Conservation (phyloP, 257 asterid genomes). For the Nicotiana benthamiana region DNA sequence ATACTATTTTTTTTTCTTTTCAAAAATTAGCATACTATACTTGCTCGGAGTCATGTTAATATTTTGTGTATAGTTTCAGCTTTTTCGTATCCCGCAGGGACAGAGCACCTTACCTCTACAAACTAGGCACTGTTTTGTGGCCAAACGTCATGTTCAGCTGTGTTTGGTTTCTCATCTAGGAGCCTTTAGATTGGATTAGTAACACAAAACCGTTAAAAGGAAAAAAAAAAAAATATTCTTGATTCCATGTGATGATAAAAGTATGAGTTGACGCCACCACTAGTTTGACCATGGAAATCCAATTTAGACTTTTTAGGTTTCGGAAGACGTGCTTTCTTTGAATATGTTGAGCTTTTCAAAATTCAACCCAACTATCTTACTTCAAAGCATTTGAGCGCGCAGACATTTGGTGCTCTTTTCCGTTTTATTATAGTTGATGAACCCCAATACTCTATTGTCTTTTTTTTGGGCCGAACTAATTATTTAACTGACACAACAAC, state of each 20-base stretch:
- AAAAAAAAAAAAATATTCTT: background rate
- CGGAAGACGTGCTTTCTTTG: background rate
- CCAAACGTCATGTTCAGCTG: background rate
- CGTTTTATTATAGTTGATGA: background rate
- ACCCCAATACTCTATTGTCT: background rate
- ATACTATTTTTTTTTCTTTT: too few species aligned
- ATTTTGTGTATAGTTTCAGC: too few species aligned
- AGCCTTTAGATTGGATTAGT: background rate
- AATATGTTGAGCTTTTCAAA: background rate
- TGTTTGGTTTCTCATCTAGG: background rate
- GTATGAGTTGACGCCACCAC: slow-evolving; percentile 16
- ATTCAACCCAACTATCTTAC: background rate
- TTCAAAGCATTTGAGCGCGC: background rate
- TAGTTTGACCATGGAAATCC: slow-evolving; percentile 14
- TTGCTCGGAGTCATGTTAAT: too few species aligned
- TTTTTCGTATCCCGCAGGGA: too few species aligned
- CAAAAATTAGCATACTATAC: too few species aligned
- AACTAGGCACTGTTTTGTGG: too few species aligned
- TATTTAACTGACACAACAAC: too few species aligned
- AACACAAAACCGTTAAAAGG: background rate
- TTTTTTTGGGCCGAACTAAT: too few species aligned
- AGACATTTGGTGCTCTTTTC: background rate
- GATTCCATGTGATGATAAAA: background rate
- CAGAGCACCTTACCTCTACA: too few species aligned
- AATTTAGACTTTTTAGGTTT: background rate